Conservation (phyloP, 169 alveolate species). For the Miamiensis avidus region DNA sequence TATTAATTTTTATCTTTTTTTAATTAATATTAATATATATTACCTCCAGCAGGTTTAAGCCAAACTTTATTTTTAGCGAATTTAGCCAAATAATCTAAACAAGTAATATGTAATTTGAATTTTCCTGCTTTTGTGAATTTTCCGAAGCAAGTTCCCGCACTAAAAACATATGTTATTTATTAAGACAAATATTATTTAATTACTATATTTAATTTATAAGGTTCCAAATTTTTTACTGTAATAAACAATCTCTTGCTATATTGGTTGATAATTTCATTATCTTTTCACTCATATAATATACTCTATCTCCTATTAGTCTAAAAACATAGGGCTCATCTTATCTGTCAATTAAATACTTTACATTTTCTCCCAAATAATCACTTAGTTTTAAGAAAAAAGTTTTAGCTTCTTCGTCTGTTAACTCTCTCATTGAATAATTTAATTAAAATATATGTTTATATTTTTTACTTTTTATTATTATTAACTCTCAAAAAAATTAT, state of each 20-base stretch:
- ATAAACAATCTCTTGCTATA: conserved; percentile 84
- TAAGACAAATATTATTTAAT: background rate
- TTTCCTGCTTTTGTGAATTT: conserved; percentile 91
- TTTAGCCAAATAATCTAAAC: conserved; percentile 90
- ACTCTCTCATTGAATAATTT: conserved; percentile 76
- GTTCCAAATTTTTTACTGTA: conserved; percentile 23
- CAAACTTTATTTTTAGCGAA: conserved; percentile 92
- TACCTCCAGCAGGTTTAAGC: conserved; percentile 91
- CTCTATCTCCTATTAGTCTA: conserved; percentile 85
- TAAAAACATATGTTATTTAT: background rate
- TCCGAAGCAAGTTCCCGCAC: conserved; percentile 92
- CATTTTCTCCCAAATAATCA: conserved; percentile 86
- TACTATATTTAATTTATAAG: background rate
- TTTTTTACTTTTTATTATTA: too few relatives aligned
- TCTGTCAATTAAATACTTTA: conserved; percentile 82
- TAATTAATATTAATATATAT: too few relatives aligned
- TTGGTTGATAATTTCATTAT: conserved; percentile 79
- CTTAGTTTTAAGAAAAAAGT: conserved; percentile 82
- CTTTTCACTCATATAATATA: conserved; percentile 82
- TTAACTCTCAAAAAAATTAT: too few relatives aligned
- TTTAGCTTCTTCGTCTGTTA: conserved; percentile 91
- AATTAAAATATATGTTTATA: too few relatives aligned
- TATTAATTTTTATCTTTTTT: too few relatives aligned
- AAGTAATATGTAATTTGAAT: conserved; percentile 90
- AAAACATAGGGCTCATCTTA: conserved; percentile 87